Conservation (phyloP, 176 grass and related monocot species). For the Bonia amplexicaulis region DNA sequence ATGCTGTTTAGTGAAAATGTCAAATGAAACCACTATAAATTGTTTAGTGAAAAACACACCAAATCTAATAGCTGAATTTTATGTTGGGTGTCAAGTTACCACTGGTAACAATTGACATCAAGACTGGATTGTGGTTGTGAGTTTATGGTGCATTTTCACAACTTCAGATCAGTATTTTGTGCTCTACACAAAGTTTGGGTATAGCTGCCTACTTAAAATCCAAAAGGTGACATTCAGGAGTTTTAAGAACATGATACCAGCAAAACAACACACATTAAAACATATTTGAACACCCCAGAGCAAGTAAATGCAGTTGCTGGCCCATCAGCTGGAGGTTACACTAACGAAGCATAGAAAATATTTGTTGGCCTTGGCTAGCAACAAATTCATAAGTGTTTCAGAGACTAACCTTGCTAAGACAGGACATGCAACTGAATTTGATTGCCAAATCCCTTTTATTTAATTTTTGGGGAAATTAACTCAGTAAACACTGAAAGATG, state of each 20-base stretch:
- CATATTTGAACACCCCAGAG: background rate
- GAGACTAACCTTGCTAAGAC: background rate
- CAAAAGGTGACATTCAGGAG: background rate
- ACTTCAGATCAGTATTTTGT: background rate
- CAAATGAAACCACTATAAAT: background rate
- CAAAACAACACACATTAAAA: background rate
- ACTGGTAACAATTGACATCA: background rate
- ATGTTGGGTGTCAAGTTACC: background rate
- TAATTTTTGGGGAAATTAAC: background rate
- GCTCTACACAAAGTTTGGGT: background rate
- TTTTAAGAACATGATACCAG: background rate
- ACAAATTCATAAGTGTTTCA: background rate
- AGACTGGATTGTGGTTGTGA: background rate
- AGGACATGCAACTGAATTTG: constrained; percentile 4
- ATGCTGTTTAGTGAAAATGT: background rate
- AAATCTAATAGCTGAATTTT: background rate
- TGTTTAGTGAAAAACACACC: background rate
- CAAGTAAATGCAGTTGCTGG: background rate
- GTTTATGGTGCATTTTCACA: constrained; percentile 6
- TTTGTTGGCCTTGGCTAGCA: background rate
- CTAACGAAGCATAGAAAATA: background rate
- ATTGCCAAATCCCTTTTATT: background rate
- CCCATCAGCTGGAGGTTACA: background rate
- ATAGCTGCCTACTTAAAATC: background rate
- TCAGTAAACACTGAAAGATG: background rate